These are phyloP conservation scores for Aspergillus egyptiacus DNA, from an alignment of 495 filamentous ascomycete genomes.

Conservation along the genomic window DNA sequence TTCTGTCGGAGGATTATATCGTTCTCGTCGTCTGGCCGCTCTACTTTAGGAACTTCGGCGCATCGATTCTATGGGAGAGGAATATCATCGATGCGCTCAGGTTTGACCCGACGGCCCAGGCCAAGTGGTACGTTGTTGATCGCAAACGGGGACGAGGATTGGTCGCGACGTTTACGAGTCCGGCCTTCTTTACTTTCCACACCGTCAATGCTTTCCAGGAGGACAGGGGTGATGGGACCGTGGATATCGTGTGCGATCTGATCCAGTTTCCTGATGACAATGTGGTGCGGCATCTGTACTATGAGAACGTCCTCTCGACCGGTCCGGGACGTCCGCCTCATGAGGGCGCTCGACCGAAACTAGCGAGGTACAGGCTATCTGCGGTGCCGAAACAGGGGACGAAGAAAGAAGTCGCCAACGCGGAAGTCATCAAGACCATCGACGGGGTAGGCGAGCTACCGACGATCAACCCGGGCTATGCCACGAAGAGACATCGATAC, in stretches of 20 bases:
- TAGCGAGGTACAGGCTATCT: slow-evolving; percentile 11
- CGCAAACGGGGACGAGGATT: background rate
- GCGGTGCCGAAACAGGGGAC: background rate
- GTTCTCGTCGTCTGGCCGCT: slow-evolving; percentile 14
- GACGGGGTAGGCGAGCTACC: slow-evolving; percentile 5
- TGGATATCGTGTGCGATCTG: slow-evolving; percentile 14
- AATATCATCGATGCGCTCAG: slow-evolving; percentile 10
- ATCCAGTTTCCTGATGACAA: slow-evolving; percentile 9
- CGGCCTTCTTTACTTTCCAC: slow-evolving; percentile 16
- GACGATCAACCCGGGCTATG: slow-evolving; percentile 11
- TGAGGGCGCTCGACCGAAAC: background rate
- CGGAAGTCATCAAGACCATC: background rate
- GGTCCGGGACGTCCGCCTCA: background rate
- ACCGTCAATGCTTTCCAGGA: slow-evolving; percentile 14
- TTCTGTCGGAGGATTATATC: slow-evolving; percentile 11
- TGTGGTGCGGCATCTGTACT: slow-evolving; percentile 4
- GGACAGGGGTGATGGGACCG: background rate
- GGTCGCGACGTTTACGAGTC: slow-evolving; percentile 3
- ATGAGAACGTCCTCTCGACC: slow-evolving; percentile 13
- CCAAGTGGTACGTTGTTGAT: slow-evolving; percentile 14
- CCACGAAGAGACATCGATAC: slow-evolving; percentile 5
- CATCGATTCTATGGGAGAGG: slow-evolving; percentile 10
- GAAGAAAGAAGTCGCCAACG: background rate
- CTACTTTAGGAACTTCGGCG: background rate
- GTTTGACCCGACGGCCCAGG: background rate